Percentiles rank a stretch among this genome's conserved stretches.
Evolutionary conservation across 2,329 filamentous ascomycete species (phyloP).

Genomic region (Cryphonectria parasitica): DNA sequence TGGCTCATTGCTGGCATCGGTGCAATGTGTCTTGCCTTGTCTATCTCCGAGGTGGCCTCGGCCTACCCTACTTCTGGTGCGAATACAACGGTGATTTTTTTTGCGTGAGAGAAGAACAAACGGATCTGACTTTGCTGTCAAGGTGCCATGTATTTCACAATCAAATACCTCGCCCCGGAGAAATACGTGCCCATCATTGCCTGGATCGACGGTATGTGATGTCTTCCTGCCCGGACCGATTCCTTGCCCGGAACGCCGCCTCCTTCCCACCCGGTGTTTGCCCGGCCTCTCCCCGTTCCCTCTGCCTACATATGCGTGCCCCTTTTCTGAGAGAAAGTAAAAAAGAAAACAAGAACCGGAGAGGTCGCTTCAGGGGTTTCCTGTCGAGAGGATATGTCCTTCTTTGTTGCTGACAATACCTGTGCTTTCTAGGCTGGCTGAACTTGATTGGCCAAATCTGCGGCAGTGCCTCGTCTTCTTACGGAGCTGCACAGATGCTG

Average conservation of each 20-base stretch:
- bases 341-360: too few species aligned
- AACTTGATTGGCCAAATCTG: slow-evolving; percentile 55
- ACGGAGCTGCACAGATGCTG: slow-evolving; percentile 56
- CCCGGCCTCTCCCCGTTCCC: background rate
- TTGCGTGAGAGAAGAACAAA: slow-evolving; percentile 4
- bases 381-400: background rate
- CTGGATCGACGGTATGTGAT: slow-evolving; percentile 46
- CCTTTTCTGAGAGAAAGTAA: too few species aligned
- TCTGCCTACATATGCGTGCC: background rate
- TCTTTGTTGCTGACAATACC: slow-evolving; percentile 11
- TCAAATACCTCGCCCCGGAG: slow-evolving; percentile 55
- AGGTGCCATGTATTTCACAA: slow-evolving; percentile 54
- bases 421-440: slow-evolving; percentile 45
- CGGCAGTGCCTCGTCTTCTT: slow-evolving; percentile 58
- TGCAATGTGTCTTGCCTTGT: slow-evolving; percentile 58
- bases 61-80: slow-evolving; percentile 61
- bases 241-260: background rate
- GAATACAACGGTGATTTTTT: slow-evolving; percentile 31
- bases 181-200: slow-evolving; percentile 52
- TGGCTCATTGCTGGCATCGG: slow-evolving; percentile 61
- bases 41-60: slow-evolving; percentile 60
- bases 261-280: background rate
- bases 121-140: slow-evolving; percentile 33
- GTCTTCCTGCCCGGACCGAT: slow-evolving; percentile 16
- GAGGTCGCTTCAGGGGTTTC: background rate